Evolutionary conservation across 106 monocot species (phyloP).

Genomic region (Acorus calamus): DNA sequence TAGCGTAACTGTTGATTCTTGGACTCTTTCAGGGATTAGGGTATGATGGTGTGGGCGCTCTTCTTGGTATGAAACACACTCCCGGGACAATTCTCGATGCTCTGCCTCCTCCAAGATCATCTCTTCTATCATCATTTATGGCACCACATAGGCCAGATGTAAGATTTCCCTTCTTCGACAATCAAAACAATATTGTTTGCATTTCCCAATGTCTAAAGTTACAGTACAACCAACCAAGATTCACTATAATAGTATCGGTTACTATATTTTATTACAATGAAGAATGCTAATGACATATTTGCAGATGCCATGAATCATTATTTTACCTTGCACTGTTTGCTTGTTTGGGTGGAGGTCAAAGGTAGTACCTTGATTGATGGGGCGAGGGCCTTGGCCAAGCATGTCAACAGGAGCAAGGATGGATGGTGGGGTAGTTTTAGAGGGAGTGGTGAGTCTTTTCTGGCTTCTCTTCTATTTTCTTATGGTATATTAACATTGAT

Average conservation of each 20-base stretch:
- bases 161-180: conserved; percentile 8
- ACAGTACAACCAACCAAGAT: too few species aligned
- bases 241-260: not conserved
- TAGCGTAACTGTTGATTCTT: not conserved
- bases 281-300: not conserved
- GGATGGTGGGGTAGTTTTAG: conserved; percentile 76
- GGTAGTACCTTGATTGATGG: conserved; percentile 58
- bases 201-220: too few species aligned
- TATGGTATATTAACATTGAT: too few species aligned
- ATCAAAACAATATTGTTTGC: too few species aligned
- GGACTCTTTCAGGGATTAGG: conserved; percentile 28
- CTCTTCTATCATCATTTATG: conserved; percentile 48
- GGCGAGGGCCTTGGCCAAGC: conserved; percentile 89
- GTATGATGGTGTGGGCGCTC: conserved; percentile 59
- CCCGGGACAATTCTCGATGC: conserved; percentile 56
- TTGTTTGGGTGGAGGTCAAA: conserved; percentile 39
- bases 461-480: too few species aligned
- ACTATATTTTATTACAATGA: not conserved
- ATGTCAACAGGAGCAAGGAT: conserved; percentile 55
- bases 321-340: conserved; percentile 3
- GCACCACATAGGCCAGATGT: conserved; percentile 49
- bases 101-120: conserved; percentile 69
- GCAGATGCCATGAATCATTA: not conserved
- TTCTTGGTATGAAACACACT: conserved; percentile 72
- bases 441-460: conserved; percentile 53